Base-by-base conservation (phyloP, 2,329 filamentous ascomycete species). In the Aplosporella prunicola region DNA sequence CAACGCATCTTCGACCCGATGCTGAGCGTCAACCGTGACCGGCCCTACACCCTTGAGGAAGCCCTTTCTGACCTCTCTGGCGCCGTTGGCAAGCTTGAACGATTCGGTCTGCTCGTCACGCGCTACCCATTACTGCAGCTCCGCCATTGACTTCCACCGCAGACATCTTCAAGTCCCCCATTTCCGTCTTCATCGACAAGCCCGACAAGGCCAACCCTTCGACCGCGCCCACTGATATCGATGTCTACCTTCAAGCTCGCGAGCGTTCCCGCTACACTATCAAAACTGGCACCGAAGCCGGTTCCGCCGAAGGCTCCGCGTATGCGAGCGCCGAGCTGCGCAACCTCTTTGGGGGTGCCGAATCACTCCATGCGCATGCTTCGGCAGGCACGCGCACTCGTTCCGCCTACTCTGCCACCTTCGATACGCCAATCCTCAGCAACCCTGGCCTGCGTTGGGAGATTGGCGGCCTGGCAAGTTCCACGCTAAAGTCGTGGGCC, bases 301-400 rank as follows among this genome's bases (percentile, higher is more conserved):
- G 91, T 45, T 93, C 93, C 54, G 79, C 85, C 15, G 91, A 98
- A 61, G 91, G 89, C 23, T 93, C 88, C 6, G 89, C 88, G 4
- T 96, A 93, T 55, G 80, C 84, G 47, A 89, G 91, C 48, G 72
- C 87, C 29, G 71, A 89, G 35, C 80, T 87, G 68, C 80, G 91
- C 48, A 98, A 98, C 62, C 73, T 98, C 42, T 85, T 98, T 56
- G 91, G 91, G 35, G 91, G 91, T 25, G 91, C 88, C 16, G 91
- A 98, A 66, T 82, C 82, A 40, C 65, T 98, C 45, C 85, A 84
- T 35, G 67, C 93, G 42, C 89, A 94, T 52, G 88, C 85, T 32
- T 88, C 86, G 20, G 67, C 88, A 16, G 91, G 91, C 40, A 96
- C 89, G 5, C 76, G 91, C 29, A 96, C 91, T 18, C 74, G 87